A percentile compares a stretch with the other conserved stretches of the same genome.
These are phyloP conservation scores for Suillus cothurnatus DNA, from an alignment of 768 basidiomycete species.

Conservation along the genomic window DNA sequence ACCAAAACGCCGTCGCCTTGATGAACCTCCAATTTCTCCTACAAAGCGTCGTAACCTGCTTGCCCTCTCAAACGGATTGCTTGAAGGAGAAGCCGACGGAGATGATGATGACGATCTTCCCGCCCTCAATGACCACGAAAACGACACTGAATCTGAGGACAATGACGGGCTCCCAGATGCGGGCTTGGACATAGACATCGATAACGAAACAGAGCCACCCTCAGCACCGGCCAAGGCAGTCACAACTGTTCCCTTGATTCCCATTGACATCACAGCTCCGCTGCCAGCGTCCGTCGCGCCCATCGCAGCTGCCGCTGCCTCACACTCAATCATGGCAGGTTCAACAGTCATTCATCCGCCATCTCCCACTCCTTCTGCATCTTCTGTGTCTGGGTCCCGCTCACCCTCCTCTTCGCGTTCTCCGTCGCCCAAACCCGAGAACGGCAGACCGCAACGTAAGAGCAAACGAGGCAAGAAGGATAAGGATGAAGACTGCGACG, in stretches of 20 bases:
- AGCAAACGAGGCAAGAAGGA: slow-evolving; percentile 20
- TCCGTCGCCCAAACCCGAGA: slow-evolving; percentile 38
- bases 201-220: slow-evolving; percentile 21
- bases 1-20: slow-evolving; percentile 4
- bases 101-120: slow-evolving; percentile 20
- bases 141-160: slow-evolving; percentile 34
- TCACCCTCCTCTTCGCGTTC: slow-evolving; percentile 42
- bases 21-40: not conserved
- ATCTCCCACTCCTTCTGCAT: slow-evolving; percentile 40
- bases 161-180: slow-evolving; percentile 22
- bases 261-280: slow-evolving; percentile 18
- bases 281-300: slow-evolving; percentile 27
- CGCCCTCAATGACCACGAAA: slow-evolving; percentile 16
- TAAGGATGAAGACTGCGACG: slow-evolving; percentile 19
- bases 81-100: slow-evolving; percentile 14
- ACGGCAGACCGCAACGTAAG: slow-evolving; percentile 25
- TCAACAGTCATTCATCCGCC: slow-evolving; percentile 40
- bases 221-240: slow-evolving; percentile 12
- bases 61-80: not conserved
- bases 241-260: slow-evolving; percentile 2
- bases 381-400: slow-evolving; percentile 34
- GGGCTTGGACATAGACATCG: slow-evolving; percentile 24
- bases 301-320: slow-evolving; percentile 39
- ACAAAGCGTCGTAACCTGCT: slow-evolving; percentile 3
- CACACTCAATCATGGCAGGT: slow-evolving; percentile 53